Evolutionary conservation across 176 grass and related monocot genomes (phyloP).

Genomic region (Alloteropsis semialata): DNA sequence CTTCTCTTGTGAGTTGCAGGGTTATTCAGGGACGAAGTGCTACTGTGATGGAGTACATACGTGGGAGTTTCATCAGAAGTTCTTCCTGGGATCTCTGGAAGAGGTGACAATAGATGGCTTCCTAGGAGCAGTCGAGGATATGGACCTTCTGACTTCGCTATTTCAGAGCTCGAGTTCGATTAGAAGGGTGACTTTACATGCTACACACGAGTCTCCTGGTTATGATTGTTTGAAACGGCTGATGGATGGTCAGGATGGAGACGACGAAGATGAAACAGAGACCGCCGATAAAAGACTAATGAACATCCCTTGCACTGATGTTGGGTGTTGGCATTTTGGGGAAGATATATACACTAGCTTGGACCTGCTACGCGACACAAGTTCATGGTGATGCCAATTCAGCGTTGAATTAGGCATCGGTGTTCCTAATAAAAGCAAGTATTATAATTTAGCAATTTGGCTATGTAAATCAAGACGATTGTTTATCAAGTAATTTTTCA

Average conservation of each 20-base stretch:
- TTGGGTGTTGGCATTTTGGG: neutral
- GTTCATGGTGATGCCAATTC: neutral
- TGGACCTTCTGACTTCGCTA: neutral
- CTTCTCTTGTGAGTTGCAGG: no score
- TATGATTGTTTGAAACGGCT: neutral
- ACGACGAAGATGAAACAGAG: neutral
- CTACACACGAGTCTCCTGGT: neutral
- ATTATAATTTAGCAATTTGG: no score
- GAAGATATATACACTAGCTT: neutral
- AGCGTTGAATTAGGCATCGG: no score
- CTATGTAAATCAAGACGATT: no score
- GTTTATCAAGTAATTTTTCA: no score
- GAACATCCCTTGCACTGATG: neutral
- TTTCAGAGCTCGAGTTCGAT: neutral
- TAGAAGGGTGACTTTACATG: neutral
- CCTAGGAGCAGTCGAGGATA: neutral
- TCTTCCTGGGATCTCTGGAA: neutral
- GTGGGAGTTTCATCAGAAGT: neutral
- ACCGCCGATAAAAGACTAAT: neutral
- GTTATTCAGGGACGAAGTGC: neutral
- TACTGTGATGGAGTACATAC: neutral
- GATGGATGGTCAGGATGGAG: neutral
- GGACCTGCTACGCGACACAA: neutral
- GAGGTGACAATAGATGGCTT: neutral
- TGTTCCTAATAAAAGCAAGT: no score